Percentiles rank a stretch among this genome's conserved stretches.
Evolutionary conservation across 2,329 filamentous ascomycete genomes (phyloP).

Genomic region (Sclerotinia sclerotiorum): DNA sequence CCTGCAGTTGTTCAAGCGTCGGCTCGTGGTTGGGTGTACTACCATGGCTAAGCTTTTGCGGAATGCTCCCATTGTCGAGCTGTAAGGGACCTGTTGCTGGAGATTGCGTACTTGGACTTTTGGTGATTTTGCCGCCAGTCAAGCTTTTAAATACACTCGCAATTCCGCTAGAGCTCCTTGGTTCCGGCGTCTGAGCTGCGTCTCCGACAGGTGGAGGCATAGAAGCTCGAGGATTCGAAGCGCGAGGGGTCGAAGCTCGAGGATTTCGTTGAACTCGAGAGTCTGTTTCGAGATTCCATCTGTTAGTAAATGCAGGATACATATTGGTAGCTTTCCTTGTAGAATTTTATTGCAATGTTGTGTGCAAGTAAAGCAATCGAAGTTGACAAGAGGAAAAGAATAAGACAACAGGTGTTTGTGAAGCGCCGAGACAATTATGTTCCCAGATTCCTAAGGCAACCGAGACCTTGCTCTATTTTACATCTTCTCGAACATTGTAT

Average conservation of each 20-base stretch:
- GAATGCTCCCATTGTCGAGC: slow-evolving; percentile 45
- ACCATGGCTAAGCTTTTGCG: slow-evolving; percentile 43
- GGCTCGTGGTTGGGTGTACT: slow-evolving; percentile 55
- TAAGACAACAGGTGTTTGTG: background rate
- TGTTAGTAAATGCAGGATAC: slow-evolving; percentile 21
- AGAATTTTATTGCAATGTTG: background rate
- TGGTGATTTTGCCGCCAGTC: slow-evolving; percentile 54
- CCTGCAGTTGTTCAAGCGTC: slow-evolving; percentile 55
- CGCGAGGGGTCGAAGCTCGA: slow-evolving; percentile 24
- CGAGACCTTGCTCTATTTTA: slow-evolving; percentile 3
- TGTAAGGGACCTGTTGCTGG: slow-evolving; percentile 45
- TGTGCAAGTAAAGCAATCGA: slow-evolving; percentile 1
- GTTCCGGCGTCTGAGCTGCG: slow-evolving; percentile 55
- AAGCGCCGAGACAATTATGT: slow-evolving; percentile 6
- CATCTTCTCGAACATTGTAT: background rate
- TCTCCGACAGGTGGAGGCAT: slow-evolving; percentile 63
- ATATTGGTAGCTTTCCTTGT: background rate
- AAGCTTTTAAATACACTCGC: slow-evolving; percentile 65
- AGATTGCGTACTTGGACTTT: slow-evolving; percentile 46
- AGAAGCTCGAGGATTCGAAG: slow-evolving; percentile 41
- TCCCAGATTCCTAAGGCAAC: background rate
- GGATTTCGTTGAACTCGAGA: slow-evolving; percentile 20
- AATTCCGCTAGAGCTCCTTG: slow-evolving; percentile 56
- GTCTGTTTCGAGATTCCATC: slow-evolving; percentile 13
- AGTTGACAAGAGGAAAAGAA: slow-evolving; percentile 10